Evolutionary conservation across 2,329 filamentous ascomycete genomes (phyloP), one percentile per base, ranked within the genome.

Genomic region (Colletotrichum filicis): DNA sequence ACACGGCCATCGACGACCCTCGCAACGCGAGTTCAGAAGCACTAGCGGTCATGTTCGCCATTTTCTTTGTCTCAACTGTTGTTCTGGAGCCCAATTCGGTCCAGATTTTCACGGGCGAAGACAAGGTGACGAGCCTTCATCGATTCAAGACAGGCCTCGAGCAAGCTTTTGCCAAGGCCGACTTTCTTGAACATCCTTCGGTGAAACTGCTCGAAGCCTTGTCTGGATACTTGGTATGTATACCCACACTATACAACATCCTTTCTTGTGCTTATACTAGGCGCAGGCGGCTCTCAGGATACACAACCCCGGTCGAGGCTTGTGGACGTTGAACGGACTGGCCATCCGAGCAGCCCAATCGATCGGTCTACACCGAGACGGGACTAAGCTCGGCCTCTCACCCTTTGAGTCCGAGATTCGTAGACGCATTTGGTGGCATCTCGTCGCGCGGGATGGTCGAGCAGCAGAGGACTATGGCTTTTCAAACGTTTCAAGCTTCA

Each of bases 401-500:
- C 81, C 76, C 55, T 89, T 85, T 59, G 87, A 91, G 62, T 84
- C 84, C 0, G 87, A 91, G 77, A 85, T 90, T 80, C 83, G 88
- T 6, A 86, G 89, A 52, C 82, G 89, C 56, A 80, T 90, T 5
- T 87, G 87, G 85, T 91, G 87, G 87, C 83, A 87, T 77, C 86
- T 91, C 0, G 85, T 87, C 53, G 84, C 85, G 1, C 82, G 88
- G 0, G 89, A 91, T 68, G 83, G 84, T 3, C 81, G 88, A 60
- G 85, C 87, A 1, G 87, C 87, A 2, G 90, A 92, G 74, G 89
- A 91, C 69, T 88, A 91, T 73, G 90, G 90, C 0, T 75, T 83
- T 11, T 73, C 77, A 35, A 74, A 71, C 37, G 26, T 61, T 16
- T 67, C 49, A 11, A 72, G 62, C 30, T 74, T 71, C 68, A 66